Evolutionary conservation across 495 filamentous ascomycete species (phyloP).

Genomic region (Rhypophila decipiens): DNA sequence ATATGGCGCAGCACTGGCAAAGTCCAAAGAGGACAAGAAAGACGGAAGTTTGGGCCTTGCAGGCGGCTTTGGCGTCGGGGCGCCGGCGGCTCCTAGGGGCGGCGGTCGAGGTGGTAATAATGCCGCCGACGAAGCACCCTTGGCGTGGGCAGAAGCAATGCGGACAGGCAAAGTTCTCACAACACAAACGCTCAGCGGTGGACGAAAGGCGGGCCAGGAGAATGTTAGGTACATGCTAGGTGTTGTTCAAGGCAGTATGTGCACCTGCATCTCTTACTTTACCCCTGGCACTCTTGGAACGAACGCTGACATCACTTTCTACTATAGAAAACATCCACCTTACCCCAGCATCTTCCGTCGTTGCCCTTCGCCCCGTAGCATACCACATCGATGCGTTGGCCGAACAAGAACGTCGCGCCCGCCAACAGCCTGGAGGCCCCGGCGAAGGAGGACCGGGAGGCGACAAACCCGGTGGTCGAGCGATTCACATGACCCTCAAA

Average conservation of each 20-base stretch:
- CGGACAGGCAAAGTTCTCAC: conserved; percentile 37
- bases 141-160: conserved; percentile 40
- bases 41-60: conserved; percentile 41
- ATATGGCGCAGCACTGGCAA: conserved; percentile 36
- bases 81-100: conserved; percentile 8
- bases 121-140: conserved; percentile 18
- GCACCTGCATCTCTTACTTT: neutral
- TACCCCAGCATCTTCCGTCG: conserved; percentile 37
- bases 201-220: conserved; percentile 24
- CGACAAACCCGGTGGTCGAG: conserved; percentile 23
- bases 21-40: conserved; percentile 37
- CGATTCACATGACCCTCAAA: conserved; percentile 49
- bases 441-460: conserved; percentile 2
- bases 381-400: conserved; percentile 43
- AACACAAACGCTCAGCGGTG: conserved; percentile 39
- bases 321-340: conserved; percentile 41
- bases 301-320: neutral
- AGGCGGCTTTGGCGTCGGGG: conserved; percentile 41
- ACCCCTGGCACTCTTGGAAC: neutral
- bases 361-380: conserved; percentile 39
- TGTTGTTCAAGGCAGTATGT: conserved; percentile 42
- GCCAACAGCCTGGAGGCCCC: conserved; percentile 15
- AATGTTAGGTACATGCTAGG: conserved; percentile 42
- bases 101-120: conserved; percentile 4
- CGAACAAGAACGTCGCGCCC: conserved; percentile 36